Base-by-base conservation (phyloP, 345 rosid species). In the Boechera retrofracta region DNA sequence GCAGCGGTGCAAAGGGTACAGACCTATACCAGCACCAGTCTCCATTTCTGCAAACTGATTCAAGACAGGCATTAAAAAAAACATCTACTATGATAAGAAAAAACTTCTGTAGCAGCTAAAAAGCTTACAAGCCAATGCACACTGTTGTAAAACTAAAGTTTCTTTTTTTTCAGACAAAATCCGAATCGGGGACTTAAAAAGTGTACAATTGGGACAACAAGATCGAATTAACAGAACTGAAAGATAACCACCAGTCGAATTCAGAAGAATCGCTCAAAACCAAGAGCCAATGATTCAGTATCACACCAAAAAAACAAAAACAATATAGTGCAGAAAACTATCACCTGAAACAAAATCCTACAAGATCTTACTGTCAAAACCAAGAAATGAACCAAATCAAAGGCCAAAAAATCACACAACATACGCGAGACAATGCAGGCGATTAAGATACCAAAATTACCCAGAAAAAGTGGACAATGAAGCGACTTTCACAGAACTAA, bases 1-100 rank as follows among this genome's bases (percentile, higher is more conserved):
- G 94, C 98, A 95, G 75, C 96, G 94, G 80, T 95, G 97, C 81
- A 87, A 82, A 0, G 99, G 99, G 80, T 85, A 95, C 87, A 95
- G 71, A 76, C 92, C 85, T 33, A 87, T 81, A 74, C 87, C 86
- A 64, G 85, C 86, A 60, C 77, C 82, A 65, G 85, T 36, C 73
- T 86, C 97, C 99, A 95, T 95, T 47, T 65, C 94, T 89, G 90
- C 90, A 80, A 77, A 69, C 82, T 76, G 68, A 73, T 60, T 61
- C 67, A 53, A 71, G 5, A 63, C 12, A 10, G 39, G 11, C 42
- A 57, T 44, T 38, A 21, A 3, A 55, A 21, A 39, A 59, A 57
- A 59, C 35, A 68, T 7, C 52, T 67, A n/a, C 64, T 36, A 56
- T 0, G 28, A 65, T 28, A 45, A 36, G 48, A 6, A 24, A 18